Evolutionary conservation across 2,329 filamentous ascomycete genomes (phyloP).

Genomic region (Kalmusia sp.): DNA sequence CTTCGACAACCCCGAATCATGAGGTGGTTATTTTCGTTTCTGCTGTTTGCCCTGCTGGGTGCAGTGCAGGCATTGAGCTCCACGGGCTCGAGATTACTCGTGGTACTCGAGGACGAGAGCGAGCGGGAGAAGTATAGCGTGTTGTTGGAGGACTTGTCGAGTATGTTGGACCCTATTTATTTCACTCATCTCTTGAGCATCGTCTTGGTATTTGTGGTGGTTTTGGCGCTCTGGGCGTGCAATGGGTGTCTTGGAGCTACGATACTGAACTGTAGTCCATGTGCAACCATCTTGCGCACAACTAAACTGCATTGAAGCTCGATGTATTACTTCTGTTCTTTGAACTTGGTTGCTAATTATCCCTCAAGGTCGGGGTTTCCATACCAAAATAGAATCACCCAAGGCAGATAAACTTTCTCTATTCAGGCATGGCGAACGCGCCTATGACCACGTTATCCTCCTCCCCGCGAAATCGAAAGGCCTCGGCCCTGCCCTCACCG

Average conservation of each 20-base stretch:
- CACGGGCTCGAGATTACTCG: conserved; percentile 79
- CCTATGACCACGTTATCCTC: conserved; percentile 89
- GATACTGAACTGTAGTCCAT: neutral
- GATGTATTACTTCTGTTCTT: neutral
- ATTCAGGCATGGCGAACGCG: conserved; percentile 85
- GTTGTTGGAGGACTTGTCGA: conserved; percentile 76
- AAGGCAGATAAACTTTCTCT: conserved; percentile 66
- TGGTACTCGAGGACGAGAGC: conserved; percentile 81
- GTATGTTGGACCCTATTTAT: conserved; percentile 25
- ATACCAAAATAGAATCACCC: conserved; percentile 76
- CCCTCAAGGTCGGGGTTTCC: conserved; percentile 77
- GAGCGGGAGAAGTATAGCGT: conserved; percentile 85
- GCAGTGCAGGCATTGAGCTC: conserved; percentile 79
- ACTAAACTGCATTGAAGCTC: conserved; percentile 5
- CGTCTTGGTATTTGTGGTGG: neutral
- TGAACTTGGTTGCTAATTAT: conserved; percentile 14
- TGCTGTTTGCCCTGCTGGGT: conserved; percentile 71
- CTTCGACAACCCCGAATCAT: conserved; percentile 59
- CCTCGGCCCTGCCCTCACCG: conserved; percentile 86
- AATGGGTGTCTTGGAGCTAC: neutral
- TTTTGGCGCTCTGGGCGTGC: neutral
- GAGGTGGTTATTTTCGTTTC: conserved; percentile 76
- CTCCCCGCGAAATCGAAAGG: conserved; percentile 92
- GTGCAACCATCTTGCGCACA: neutral
- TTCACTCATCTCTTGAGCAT: neutral